Evolutionary conservation across 768 basidiomycete genomes (phyloP).

Genomic region (Rhodotorula taiwanensis): DNA sequence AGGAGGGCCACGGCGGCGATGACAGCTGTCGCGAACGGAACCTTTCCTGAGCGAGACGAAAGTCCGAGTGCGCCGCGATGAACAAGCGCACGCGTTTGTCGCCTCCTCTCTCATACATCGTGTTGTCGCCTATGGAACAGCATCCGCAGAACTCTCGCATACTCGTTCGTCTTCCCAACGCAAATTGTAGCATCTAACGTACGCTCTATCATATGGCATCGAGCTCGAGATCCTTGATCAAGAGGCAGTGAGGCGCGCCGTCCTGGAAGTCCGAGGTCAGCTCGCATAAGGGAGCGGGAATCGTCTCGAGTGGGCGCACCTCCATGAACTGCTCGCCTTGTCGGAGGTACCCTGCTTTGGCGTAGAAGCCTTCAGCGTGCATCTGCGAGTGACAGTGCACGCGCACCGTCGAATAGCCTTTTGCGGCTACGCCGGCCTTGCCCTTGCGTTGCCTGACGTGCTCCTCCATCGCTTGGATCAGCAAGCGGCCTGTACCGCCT

Average conservation of each 20-base stretch:
- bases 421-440: not conserved
- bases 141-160: too few relatives aligned
- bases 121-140: too few relatives aligned
- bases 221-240: slow-evolving; percentile 1
- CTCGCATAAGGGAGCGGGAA: not conserved
- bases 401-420: not conserved
- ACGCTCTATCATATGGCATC: not conserved
- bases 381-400: slow-evolving; percentile 10
- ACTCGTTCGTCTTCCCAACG: not conserved
- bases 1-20: not conserved
- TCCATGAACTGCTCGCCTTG: slow-evolving; percentile 23
- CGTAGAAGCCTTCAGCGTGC: slow-evolving; percentile 12
- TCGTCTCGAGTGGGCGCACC: slow-evolving; percentile 3
- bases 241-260: slow-evolving; percentile 1
- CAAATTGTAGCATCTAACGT: too few relatives aligned
- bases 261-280: not conserved
- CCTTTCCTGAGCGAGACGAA: too few relatives aligned
- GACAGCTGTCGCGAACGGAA: too few relatives aligned
- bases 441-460: slow-evolving; percentile 9
- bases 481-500: slow-evolving; percentile 4
- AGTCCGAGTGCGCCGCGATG: too few relatives aligned
- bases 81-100: too few relatives aligned
- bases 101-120: too few relatives aligned
- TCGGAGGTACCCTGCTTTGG: slow-evolving; percentile 11
- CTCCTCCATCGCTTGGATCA: slow-evolving; percentile 11